phyloP scores from a whole-genome alignment of 306 rosid species.

The Vicia villosa region DNA sequence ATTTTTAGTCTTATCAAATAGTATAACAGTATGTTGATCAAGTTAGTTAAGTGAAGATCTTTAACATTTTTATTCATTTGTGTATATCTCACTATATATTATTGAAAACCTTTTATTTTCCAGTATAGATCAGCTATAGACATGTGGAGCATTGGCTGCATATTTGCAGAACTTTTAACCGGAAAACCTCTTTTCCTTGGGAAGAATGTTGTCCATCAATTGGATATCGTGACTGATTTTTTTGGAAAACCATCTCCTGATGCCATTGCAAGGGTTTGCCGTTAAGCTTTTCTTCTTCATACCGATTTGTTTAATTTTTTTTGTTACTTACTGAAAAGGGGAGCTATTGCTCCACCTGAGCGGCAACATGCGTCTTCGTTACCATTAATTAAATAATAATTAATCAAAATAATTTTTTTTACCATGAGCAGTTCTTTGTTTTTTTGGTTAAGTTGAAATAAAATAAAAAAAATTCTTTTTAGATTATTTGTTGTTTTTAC shows the following conservation, averaged over 20 bases:
- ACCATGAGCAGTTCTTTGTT: too few relatives aligned
- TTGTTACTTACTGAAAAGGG: conserved; percentile 27
- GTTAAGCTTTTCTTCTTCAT: conserved; percentile 20
- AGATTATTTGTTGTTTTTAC: too few relatives aligned
- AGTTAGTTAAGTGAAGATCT: conserved; percentile 32
- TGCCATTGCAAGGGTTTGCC: conserved; percentile 87
- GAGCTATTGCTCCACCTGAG: conserved; percentile 49
- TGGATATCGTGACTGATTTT: too few relatives aligned
- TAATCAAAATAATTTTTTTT: too few relatives aligned
- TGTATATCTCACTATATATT: conserved; percentile 1
- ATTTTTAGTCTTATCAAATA: conserved; percentile 13
- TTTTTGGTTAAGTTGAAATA: too few relatives aligned
- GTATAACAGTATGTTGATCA: conserved; percentile 10
- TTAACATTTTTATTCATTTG: conserved; percentile 1
- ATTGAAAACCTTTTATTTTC: conserved; percentile 24
- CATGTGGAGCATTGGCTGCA: too few relatives aligned
- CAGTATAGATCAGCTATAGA: conserved; percentile 99
- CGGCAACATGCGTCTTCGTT: too few relatives aligned
- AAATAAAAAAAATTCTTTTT: too few relatives aligned
- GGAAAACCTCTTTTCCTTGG: too few relatives aligned
- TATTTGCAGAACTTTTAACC: too few relatives aligned
- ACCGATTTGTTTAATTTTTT: conserved; percentile 4
- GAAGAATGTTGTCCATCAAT: too few relatives aligned
- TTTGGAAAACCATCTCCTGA: conserved; percentile 94
- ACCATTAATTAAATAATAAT: too few relatives aligned